A percentile compares a stretch with the other conserved stretches of the same genome.
Conservation (phyloP, 139 green algal species). For the Tetratostichococcus sp. region DNA sequence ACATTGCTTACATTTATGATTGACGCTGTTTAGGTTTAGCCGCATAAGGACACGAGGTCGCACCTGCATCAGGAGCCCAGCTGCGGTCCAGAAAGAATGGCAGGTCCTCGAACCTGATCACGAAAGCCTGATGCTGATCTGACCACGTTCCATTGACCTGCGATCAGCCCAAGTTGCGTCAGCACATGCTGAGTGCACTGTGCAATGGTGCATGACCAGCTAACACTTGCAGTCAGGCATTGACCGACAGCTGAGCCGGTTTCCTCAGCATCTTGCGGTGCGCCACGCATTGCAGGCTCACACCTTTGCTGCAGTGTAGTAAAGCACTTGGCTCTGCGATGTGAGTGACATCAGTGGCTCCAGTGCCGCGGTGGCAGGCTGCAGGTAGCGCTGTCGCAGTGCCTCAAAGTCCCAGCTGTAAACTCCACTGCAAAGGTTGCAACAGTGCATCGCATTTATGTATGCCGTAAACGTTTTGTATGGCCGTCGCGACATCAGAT, state of each 20-base stretch:
- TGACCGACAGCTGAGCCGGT: too few species aligned
- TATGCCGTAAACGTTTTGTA: too few species aligned
- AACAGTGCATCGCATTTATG: too few species aligned
- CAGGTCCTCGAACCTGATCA: slow-evolving; percentile 22
- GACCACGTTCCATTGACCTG: slow-evolving; percentile 16
- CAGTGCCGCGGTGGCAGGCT: slow-evolving; percentile 11
- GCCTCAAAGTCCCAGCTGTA: slow-evolving; percentile 19
- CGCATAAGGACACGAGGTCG: background rate
- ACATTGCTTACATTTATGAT: background rate
- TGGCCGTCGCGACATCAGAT: too few species aligned
- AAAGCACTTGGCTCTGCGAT: slow-evolving; percentile 30
- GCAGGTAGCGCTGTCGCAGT: slow-evolving; percentile 20
- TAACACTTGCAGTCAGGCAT: too few species aligned
- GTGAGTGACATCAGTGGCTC: slow-evolving; percentile 6
- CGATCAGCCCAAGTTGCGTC: background rate
- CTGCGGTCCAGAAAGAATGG: slow-evolving; percentile 41
- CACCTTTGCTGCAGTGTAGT: slow-evolving; percentile 14
- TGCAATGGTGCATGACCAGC: too few species aligned
- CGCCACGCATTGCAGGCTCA: background rate
- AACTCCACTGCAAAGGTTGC: background rate
- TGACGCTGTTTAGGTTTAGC: too few species aligned
- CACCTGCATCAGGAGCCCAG: slow-evolving; percentile 28
- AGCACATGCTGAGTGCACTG: too few species aligned
- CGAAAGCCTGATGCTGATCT: slow-evolving; percentile 8
- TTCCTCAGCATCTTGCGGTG: too few species aligned